These are phyloP conservation scores for Tardiomyces digboiensis DNA, from an alignment of 1,139 yeast genomes.

Conservation along the genomic window DNA sequence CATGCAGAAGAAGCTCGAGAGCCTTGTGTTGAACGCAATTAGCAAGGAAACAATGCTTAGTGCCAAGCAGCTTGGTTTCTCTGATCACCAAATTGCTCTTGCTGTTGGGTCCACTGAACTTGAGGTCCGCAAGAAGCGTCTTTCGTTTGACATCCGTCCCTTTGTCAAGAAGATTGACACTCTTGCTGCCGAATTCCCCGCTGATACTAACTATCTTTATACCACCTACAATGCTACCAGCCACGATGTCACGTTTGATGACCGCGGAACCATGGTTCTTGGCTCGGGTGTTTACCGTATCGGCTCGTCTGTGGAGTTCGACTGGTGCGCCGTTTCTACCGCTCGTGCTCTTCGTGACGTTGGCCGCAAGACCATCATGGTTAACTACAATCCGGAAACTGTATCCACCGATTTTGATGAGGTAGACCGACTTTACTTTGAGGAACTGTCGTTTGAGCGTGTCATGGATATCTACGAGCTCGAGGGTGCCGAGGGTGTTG, in stretches of 20 bases:
- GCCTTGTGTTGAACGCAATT: slow-evolving; percentile 34
- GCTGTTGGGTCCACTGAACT: slow-evolving; percentile 87
- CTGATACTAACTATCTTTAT: slow-evolving; percentile 89
- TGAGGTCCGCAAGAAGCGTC: slow-evolving; percentile 84
- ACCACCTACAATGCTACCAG: slow-evolving; percentile 92
- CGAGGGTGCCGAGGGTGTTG: slow-evolving; percentile 87
- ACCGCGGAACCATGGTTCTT: slow-evolving; percentile 80
- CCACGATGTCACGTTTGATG: slow-evolving; percentile 77
- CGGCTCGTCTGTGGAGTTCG: slow-evolving; percentile 92
- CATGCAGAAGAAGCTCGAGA: slow-evolving; percentile 74
- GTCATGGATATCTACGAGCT: slow-evolving; percentile 92
- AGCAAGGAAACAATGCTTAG: slow-evolving; percentile 57
- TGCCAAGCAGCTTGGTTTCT: slow-evolving; percentile 96
- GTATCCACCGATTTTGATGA: slow-evolving; percentile 98
- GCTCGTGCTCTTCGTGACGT: slow-evolving; percentile 88
- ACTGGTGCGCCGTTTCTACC: slow-evolving; percentile 95
- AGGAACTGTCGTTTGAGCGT: slow-evolving; percentile 90
- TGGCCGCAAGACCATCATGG: slow-evolving; percentile 89
- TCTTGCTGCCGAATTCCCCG: slow-evolving; percentile 99
- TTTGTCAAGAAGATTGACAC: slow-evolving; percentile 97
- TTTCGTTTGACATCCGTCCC: slow-evolving; percentile 82
- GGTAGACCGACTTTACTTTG: slow-evolving; percentile 95
- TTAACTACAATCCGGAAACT: slow-evolving; percentile 97
- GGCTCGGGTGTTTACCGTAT: slow-evolving; percentile 95
- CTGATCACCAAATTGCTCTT: slow-evolving; percentile 93